Percentiles rank a stretch among this genome's conserved stretches.
Conservation (phyloP, 805 yeast species). For the Myxozyma vanderwaltii region DNA sequence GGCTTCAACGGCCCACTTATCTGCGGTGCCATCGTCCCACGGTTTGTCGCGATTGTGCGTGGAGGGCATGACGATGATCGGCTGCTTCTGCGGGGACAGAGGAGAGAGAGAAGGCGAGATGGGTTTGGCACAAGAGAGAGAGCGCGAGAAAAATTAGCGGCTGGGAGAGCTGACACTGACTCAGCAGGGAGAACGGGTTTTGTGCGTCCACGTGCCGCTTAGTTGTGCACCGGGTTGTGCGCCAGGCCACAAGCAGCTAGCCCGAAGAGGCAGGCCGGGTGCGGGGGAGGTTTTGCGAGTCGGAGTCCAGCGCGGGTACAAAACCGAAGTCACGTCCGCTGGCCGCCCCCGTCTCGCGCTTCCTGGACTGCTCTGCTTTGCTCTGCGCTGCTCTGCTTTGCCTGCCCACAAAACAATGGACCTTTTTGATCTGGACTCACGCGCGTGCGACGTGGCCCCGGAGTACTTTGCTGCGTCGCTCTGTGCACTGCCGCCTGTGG, state of each 20-base stretch:
- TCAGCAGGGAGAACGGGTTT: not conserved
- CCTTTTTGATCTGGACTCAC: slow-evolving; percentile 8
- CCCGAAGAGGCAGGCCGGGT: not conserved
- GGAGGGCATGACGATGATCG: slow-evolving; percentile 66
- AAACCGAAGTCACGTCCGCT: slow-evolving; percentile 1
- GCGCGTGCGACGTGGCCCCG: slow-evolving; percentile 7
- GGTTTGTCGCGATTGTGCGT: slow-evolving; percentile 95
- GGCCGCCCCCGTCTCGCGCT: not conserved
- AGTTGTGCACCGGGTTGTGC: not conserved
- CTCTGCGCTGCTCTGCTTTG: not conserved
- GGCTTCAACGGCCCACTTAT: slow-evolving; percentile 80
- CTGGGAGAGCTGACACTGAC: slow-evolving; percentile 6
- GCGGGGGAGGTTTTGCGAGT: slow-evolving; percentile 16
- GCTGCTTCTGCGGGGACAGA: too few species aligned
- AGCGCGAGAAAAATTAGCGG: not conserved
- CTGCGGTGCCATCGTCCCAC: slow-evolving; percentile 32
- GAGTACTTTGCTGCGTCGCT: slow-evolving; percentile 17
- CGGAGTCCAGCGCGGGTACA: not conserved
- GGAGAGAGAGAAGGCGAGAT: too few species aligned
- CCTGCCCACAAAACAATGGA: slow-evolving; percentile 14
- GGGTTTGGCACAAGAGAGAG: not conserved
- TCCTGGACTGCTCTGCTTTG: not conserved
- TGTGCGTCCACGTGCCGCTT: not conserved
- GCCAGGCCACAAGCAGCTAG: not conserved
- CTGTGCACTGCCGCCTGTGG: slow-evolving; percentile 6